Conservation (phyloP, 2,329 filamentous ascomycete species). For the Trichophyton benhamiae region DNA sequence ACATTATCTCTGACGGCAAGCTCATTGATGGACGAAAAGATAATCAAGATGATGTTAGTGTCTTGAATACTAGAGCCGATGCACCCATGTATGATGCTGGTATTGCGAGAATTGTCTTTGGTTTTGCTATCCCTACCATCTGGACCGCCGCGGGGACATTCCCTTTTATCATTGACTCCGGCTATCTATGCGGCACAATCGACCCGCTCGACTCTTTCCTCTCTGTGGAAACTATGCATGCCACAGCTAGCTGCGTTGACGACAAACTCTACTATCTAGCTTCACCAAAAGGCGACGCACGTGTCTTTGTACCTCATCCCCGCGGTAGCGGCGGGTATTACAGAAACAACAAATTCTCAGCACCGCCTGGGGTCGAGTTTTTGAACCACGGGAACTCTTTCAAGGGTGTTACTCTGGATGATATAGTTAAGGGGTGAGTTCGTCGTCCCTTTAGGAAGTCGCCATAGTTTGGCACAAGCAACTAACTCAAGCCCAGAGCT, state of each 20-base stretch:
- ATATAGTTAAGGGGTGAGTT: constrained; percentile 3
- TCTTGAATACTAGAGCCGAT: background rate
- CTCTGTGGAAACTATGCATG: constrained; percentile 4
- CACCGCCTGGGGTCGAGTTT: background rate
- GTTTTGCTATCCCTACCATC: background rate
- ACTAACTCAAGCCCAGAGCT: background rate
- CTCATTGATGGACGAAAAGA: constrained; percentile 1
- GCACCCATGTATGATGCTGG: background rate
- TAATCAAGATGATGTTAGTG: background rate
- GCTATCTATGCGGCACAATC: constrained; percentile 9
- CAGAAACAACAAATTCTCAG: background rate
- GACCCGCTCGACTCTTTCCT: constrained; percentile 2
- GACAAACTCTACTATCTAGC: constrained; percentile 11
- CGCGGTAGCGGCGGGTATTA: background rate
- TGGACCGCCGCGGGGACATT: constrained; percentile 1
- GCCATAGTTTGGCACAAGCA: background rate
- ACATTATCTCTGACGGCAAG: constrained; percentile 2
- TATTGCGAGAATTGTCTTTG: background rate
- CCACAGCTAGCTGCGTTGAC: constrained; percentile 6
- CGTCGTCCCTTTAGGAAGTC: background rate
- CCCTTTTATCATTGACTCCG: constrained; percentile 12
- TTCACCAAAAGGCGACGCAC: constrained; percentile 10
- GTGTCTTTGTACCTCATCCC: constrained; percentile 14
- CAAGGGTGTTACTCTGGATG: background rate
- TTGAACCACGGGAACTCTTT: background rate